These are phyloP conservation scores for Buddleja alternifolia DNA, from an alignment of 257 asterid genomes.

Conservation along the genomic window DNA sequence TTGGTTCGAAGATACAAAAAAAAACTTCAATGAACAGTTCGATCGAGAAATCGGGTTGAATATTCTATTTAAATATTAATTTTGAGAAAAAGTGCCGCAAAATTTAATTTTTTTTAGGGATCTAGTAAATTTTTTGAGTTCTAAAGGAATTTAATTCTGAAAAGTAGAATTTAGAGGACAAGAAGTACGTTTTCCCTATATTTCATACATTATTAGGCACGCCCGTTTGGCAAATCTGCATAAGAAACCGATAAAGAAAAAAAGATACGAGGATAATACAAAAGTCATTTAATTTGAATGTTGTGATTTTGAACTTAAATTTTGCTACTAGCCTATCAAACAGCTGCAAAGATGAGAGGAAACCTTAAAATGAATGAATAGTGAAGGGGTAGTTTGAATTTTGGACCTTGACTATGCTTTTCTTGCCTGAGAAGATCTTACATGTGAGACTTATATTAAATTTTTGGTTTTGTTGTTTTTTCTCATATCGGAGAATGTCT, in stretches of 20 bases:
- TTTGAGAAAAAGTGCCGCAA: too few relatives aligned
- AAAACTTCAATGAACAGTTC: too few relatives aligned
- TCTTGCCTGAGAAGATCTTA: constrained; percentile 49
- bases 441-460: constrained; percentile 18
- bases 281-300: constrained; percentile 35
- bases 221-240: constrained; percentile 43
- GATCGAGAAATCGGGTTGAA: too few relatives aligned
- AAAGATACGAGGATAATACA: constrained; percentile 30
- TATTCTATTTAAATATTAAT: too few relatives aligned
- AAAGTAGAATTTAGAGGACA: too few relatives aligned
- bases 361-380: constrained; percentile 3
- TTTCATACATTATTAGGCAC: constrained; percentile 30
- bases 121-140: too few relatives aligned
- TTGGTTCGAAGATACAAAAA: too few relatives aligned
- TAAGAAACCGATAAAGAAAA: constrained; percentile 28
- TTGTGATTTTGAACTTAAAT: constrained; percentile 35
- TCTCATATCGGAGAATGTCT: not conserved
- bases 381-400: constrained; percentile 24
- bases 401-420: constrained; percentile 62
- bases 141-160: too few relatives aligned
- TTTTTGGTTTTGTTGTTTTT: not conserved
- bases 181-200: not conserved
- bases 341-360: constrained; percentile 24
- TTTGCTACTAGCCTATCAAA: constrained; percentile 36
- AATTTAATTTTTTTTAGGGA: too few relatives aligned